These are phyloP conservation scores for Penicillium sp. DNA, from an alignment of 2,329 filamentous ascomycete genomes.

Conservation along the genomic window DNA sequence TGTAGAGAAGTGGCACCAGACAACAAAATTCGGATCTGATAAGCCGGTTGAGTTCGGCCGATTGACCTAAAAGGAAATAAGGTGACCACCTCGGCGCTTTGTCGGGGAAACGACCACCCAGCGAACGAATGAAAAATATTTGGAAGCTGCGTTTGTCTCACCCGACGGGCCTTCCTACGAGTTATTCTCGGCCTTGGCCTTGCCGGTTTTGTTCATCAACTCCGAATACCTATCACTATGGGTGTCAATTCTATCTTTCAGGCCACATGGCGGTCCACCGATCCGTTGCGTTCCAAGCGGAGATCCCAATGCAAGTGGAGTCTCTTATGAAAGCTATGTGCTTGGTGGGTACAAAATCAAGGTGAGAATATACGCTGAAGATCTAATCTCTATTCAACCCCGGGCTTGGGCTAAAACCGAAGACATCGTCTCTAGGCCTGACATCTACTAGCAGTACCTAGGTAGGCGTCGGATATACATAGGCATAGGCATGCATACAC, in stretches of 20 bases:
- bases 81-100: not conserved
- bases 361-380: not conserved
- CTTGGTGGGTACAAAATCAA: not conserved
- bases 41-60: slow-evolving; percentile 7
- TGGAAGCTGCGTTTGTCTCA: not conserved
- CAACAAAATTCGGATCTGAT: slow-evolving; percentile 15
- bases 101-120: slow-evolving; percentile 13
- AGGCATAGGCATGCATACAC: too few species aligned
- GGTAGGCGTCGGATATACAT: too few species aligned
- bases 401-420: too few species aligned
- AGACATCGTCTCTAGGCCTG: too few species aligned
- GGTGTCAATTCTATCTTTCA: not conserved
- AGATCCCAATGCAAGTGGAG: not conserved
- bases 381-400: too few species aligned
- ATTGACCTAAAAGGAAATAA: not conserved
- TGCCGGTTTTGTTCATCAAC: not conserved
- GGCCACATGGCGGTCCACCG: not conserved
- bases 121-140: not conserved
- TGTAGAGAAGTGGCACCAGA: not conserved
- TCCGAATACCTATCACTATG: not conserved
- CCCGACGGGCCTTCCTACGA: not conserved
- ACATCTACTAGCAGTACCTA: too few species aligned
- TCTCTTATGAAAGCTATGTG: not conserved
- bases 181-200: not conserved
- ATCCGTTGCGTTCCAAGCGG: not conserved